phyloP scores from a whole-genome alignment of 306 rosid genomes.

The barrel medic (Medicago truncatula) region MtrunA17r5.0-ANR NC_053043.1:46442501-46443000 shows the following conservation, averaged over 20 bases:
- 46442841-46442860: conserved; percentile 33
- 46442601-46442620: conserved; percentile 68
- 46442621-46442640: conserved; percentile 7
- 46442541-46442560: conserved; percentile 94
- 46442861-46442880: conserved; percentile 11
- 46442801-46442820: conserved; percentile 92
- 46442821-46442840: conserved; percentile 50
- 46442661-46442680: conserved; percentile 31
- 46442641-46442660: conserved; percentile 19
- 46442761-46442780: conserved; percentile 97
- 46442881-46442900: neutral
- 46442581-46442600: conserved; percentile 97
- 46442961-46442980: conserved; percentile 22
- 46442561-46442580: conserved; percentile 90
- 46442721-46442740: conserved; percentile 91
- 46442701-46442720: conserved; percentile 96
- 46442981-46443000: neutral
- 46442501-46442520: conserved; percentile 39
- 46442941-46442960: conserved; percentile 15
- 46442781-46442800: conserved; percentile 94
- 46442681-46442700: conserved; percentile 50
- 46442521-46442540: conserved; percentile 36
- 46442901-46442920: neutral
- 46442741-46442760: conserved; percentile 94
- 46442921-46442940: conserved; percentile 16